Evolutionary conservation across 805 yeast genomes (phyloP).

Genomic region (Teunomyces kruisii): DNA sequence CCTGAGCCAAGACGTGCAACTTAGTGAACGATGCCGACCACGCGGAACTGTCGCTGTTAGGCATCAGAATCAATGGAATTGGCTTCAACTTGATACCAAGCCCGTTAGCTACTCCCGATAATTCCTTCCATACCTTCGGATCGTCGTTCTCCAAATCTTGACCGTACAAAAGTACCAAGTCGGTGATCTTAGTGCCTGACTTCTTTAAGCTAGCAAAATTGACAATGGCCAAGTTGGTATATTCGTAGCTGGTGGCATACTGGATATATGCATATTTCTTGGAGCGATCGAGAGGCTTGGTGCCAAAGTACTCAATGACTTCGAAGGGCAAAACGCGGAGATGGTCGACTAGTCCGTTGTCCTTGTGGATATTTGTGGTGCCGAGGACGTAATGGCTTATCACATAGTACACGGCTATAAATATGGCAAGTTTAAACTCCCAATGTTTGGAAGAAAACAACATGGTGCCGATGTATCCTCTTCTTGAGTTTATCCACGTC

Average conservation of each 20-base stretch:
- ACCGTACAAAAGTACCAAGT: conserved; percentile 46
- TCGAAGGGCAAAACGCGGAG: conserved; percentile 25
- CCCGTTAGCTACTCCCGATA: conserved; percentile 13
- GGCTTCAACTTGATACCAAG: conserved; percentile 25
- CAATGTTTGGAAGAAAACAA: conserved; percentile 14
- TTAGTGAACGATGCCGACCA: conserved; percentile 60
- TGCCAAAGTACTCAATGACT: conserved; percentile 16
- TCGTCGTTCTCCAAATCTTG: conserved; percentile 14
- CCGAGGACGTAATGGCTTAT: conserved; percentile 18
- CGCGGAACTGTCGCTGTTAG: conserved; percentile 18
- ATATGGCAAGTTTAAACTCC: conserved; percentile 23
- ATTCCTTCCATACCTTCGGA: conserved; percentile 11
- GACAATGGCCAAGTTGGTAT: conserved; percentile 53
- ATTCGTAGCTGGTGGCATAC: conserved; percentile 54
- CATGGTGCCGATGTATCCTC: not conserved
- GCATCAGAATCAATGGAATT: conserved; percentile 17
- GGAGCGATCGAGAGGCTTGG: conserved; percentile 4
- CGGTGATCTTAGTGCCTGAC: conserved; percentile 38
- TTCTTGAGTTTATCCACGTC: not conserved
- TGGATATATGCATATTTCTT: conserved; percentile 53
- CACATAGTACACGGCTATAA: conserved; percentile 20
- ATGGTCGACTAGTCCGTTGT: conserved; percentile 13
- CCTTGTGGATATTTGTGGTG: conserved; percentile 10
- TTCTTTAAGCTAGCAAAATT: conserved; percentile 38
- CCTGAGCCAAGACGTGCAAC: conserved; percentile 49